A percentile compares a stretch with the other conserved stretches of the same genome.
These are phyloP conservation scores for Closterium sp. DNA, from an alignment of 139 green algal genomes.

Conservation along the genomic window DNA sequence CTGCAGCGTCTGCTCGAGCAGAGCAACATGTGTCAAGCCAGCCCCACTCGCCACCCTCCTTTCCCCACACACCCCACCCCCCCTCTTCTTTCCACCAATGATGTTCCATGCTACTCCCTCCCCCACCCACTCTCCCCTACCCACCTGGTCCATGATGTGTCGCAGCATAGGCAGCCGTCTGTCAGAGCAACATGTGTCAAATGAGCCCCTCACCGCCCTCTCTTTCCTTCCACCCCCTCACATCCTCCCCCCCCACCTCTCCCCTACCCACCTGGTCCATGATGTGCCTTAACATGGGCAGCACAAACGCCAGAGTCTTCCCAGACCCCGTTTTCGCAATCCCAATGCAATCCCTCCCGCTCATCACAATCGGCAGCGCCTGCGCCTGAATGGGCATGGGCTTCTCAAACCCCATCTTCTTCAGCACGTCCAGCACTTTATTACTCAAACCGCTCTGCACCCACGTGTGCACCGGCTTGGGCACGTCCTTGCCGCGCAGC, in stretches of 20 bases:
- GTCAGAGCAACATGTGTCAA: too few species aligned
- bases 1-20: too few species aligned
- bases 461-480: constrained; percentile 68
- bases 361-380: constrained; percentile 94
- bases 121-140: too few species aligned
- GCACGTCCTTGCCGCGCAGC: constrained; percentile 83
- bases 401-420: constrained; percentile 70
- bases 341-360: constrained; percentile 92
- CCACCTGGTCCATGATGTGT: not conserved
- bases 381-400: constrained; percentile 95
- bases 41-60: too few species aligned
- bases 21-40: too few species aligned
- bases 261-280: constrained; percentile 64
- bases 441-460: constrained; percentile 74
- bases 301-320: constrained; percentile 96
- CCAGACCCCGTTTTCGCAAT: constrained; percentile 96
- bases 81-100: too few species aligned
- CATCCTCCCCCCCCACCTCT: not conserved
- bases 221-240: not conserved
- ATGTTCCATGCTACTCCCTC: too few species aligned
- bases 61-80: too few species aligned
- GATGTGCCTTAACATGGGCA: constrained; percentile 95
- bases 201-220: not conserved
- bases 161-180: too few species aligned
- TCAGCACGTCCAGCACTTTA: constrained; percentile 76